These are phyloP conservation scores for Fraxinus baroniana DNA, from an alignment of 305 asterid species.

Conservation along the genomic window DNA sequence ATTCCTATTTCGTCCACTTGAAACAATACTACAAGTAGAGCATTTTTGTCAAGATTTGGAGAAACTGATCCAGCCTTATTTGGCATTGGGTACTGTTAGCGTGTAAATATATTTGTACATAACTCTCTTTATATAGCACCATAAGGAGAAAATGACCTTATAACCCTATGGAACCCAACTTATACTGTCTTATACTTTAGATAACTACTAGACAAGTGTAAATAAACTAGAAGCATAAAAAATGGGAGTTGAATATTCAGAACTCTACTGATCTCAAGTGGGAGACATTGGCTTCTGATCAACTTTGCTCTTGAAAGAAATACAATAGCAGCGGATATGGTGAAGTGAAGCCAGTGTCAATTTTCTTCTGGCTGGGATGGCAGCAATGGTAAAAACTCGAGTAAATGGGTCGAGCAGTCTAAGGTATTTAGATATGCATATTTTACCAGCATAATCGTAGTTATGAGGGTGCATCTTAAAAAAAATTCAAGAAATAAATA, in stretches of 20 bases:
- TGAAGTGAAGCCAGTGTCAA: background rate
- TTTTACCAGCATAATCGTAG: background rate
- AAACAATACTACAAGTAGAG: background rate
- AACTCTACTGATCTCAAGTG: background rate
- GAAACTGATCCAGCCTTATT: background rate
- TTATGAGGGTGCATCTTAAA: background rate
- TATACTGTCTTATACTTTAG: background rate
- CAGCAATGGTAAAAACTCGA: background rate
- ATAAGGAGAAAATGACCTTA: background rate
- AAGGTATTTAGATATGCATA: conserved; percentile 10
- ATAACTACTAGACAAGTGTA: conserved; percentile 14
- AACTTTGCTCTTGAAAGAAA: background rate
- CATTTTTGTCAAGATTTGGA: conserved; percentile 2
- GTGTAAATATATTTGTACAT: background rate
- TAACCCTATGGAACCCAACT: background rate
- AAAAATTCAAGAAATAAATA: conserved; percentile 11
- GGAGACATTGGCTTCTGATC: background rate
- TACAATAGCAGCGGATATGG: background rate
- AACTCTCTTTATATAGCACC: background rate
- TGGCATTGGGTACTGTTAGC: background rate
- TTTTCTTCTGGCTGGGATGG: background rate
- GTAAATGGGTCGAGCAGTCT: conserved; percentile 10
- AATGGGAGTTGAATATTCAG: background rate
- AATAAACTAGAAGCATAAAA: conserved; percentile 1
- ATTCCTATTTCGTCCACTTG: background rate